These are phyloP conservation scores for Mycena kentingensis DNA, from an alignment of 768 basidiomycete species.

Conservation along the genomic window DNA sequence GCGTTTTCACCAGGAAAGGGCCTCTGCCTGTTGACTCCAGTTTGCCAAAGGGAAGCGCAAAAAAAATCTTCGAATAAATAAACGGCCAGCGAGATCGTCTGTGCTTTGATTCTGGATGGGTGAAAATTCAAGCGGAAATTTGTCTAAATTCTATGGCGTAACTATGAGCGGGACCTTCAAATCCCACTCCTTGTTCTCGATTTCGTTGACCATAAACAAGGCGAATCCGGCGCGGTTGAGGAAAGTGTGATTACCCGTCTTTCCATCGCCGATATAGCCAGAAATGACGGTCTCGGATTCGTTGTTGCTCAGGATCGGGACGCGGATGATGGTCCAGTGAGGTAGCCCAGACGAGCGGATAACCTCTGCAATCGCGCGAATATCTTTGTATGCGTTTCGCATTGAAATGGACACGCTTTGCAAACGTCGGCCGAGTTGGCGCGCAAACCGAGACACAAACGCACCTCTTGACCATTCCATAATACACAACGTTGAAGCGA, in stretches of 20 bases:
- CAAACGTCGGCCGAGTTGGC: conserved; percentile 45
- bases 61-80: too few relatives aligned
- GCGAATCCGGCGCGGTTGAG: conserved; percentile 17
- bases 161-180: conserved; percentile 16
- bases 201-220: conserved; percentile 16
- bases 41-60: too few relatives aligned
- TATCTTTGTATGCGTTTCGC: conserved; percentile 63
- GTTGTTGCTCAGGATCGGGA: conserved; percentile 60
- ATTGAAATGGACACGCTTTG: conserved; percentile 45
- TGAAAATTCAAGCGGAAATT: too few relatives aligned
- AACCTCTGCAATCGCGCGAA: conserved; percentile 62
- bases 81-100: too few relatives aligned
- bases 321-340: conserved; percentile 72
- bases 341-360: conserved; percentile 50
- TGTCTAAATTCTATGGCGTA: conserved; percentile 34
- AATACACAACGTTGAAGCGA: conserved; percentile 42
- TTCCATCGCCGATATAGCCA: conserved; percentile 71
- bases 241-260: conserved; percentile 17
- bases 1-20: too few relatives aligned
- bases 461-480: conserved; percentile 12
- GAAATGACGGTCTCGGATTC: conserved; percentile 48
- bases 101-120: too few relatives aligned
- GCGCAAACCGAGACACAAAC: conserved; percentile 8
- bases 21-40: too few relatives aligned
- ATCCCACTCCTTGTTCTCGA: conserved; percentile 14